Evolutionary conservation across 306 rosid species (phyloP).

Genomic region (Prunus mira): DNA sequence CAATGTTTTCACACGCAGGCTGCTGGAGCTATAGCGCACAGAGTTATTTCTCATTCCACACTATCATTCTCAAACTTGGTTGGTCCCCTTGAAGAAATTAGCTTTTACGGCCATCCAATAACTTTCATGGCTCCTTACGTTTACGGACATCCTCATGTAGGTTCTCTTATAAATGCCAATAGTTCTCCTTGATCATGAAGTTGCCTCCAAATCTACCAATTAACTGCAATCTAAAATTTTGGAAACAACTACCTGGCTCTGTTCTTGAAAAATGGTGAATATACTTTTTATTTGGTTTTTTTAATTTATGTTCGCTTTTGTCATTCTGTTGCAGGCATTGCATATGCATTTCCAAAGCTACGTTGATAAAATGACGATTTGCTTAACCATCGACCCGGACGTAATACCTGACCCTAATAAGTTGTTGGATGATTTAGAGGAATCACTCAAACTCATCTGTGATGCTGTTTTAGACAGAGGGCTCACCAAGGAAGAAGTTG

Average conservation of each 20-base stretch:
- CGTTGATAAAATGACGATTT: slow-evolving; percentile 45
- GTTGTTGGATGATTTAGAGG: slow-evolving; percentile 54
- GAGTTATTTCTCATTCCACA: slow-evolving; percentile 45
- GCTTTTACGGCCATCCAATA: slow-evolving; percentile 55
- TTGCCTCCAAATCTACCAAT: background rate
- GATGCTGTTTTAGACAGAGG: slow-evolving; percentile 27
- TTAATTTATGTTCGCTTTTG: background rate
- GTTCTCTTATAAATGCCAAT: slow-evolving; percentile 6
- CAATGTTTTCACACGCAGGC: slow-evolving; percentile 18
- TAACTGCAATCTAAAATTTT: background rate
- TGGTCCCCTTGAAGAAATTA: slow-evolving; percentile 64
- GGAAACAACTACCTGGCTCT: background rate
- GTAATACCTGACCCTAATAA: slow-evolving; percentile 50
- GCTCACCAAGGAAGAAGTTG: slow-evolving; percentile 14
- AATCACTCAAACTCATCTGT: slow-evolving; percentile 44
- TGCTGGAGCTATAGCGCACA: slow-evolving; percentile 39
- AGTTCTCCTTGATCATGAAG: background rate
- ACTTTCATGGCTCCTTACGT: slow-evolving; percentile 54
- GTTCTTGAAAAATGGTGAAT: background rate
- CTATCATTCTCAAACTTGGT: slow-evolving; percentile 48
- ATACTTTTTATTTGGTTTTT: background rate
- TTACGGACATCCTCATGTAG: slow-evolving; percentile 71
- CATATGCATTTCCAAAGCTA: slow-evolving; percentile 64
- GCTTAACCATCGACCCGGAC: slow-evolving; percentile 46
- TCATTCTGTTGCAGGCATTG: slow-evolving; percentile 45